Evolutionary conservation across 805 yeast genomes (phyloP).

Genomic region (Starmera pachycereana): DNA sequence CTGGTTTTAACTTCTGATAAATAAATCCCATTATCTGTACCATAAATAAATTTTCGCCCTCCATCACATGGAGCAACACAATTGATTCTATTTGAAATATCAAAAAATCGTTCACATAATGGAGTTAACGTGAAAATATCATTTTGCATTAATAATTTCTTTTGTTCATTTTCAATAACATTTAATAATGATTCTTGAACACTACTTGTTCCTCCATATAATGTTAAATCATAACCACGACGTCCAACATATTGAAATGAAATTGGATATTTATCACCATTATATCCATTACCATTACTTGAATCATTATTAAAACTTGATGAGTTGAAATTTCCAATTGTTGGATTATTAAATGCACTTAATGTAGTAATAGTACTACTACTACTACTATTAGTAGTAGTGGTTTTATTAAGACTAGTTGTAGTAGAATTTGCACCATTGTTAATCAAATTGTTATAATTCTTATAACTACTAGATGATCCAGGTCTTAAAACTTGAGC

Average conservation of each 20-base stretch:
- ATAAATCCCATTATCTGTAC: conserved; percentile 87
- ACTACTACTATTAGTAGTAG: conserved; percentile 6
- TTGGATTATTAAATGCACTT: too few species aligned
- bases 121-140: conserved; percentile 75
- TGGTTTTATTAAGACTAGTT: too few species aligned
- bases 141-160: conserved; percentile 54
- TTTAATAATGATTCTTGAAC: conserved; percentile 76
- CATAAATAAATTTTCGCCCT: conserved; percentile 81
- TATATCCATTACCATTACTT: conserved; percentile 5
- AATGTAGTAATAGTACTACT: conserved; percentile 10
- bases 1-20: conserved; percentile 53
- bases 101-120: conserved; percentile 67
- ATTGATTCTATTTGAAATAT: conserved; percentile 64
- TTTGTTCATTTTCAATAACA: conserved; percentile 72
- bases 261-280: conserved; percentile 26
- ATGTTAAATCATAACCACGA: conserved; percentile 33
- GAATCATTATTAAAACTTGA: too few species aligned
- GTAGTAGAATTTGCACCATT: too few species aligned
- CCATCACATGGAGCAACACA: conserved; percentile 94
- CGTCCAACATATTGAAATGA: conserved; percentile 41
- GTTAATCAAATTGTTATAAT: too few species aligned
- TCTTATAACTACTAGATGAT: too few species aligned
- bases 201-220: conserved; percentile 31
- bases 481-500: conserved; percentile 12
- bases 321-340: too few species aligned